Evolutionary conservation across 192 early-diverging fungal species (phyloP).

Genomic region (Podila minutissima): DNA sequence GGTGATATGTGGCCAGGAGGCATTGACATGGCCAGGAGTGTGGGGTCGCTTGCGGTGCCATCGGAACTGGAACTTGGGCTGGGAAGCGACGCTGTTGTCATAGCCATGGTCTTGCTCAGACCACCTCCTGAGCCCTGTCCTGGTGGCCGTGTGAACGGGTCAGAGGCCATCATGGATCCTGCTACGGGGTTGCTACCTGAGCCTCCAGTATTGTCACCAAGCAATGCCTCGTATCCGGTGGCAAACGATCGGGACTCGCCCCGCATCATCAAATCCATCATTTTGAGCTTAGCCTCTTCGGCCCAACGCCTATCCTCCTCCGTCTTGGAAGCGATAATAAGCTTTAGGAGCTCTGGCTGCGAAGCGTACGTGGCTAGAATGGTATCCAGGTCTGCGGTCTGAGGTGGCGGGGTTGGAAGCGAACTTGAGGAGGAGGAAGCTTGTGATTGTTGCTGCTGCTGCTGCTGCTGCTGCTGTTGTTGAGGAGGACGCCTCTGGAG

Average conservation of each 20-base stretch:
- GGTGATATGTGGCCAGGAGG: conserved; percentile 2
- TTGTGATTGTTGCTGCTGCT: neutral
- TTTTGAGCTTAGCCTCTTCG: conserved; percentile 64
- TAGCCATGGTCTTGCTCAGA: too few species aligned
- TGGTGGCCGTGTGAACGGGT: too few species aligned
- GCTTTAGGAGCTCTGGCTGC: conserved; percentile 63
- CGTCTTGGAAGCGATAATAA: conserved; percentile 63
- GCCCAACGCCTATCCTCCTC: conserved; percentile 67
- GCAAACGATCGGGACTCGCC: conserved; percentile 28
- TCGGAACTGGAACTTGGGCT: neutral
- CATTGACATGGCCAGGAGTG: neutral
- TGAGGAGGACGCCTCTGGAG: conserved; percentile 5
- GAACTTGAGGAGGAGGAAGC: neutral
- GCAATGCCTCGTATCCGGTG: conserved; percentile 32
- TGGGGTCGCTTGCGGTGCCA: neutral
- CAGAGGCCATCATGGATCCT: neutral
- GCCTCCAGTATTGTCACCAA: conserved; percentile 1
- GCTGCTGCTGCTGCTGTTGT: conserved; percentile 11
- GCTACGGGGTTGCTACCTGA: neutral
- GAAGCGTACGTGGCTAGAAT: conserved; percentile 55
- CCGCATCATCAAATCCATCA: conserved; percentile 58
- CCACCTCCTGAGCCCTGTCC: too few species aligned
- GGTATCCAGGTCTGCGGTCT: conserved; percentile 58
- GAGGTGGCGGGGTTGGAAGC: conserved; percentile 19
- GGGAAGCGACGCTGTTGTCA: neutral